Evolutionary conservation across 2,329 filamentous ascomycete species (phyloP).

Genomic region (Alternaria conjuncta): DNA sequence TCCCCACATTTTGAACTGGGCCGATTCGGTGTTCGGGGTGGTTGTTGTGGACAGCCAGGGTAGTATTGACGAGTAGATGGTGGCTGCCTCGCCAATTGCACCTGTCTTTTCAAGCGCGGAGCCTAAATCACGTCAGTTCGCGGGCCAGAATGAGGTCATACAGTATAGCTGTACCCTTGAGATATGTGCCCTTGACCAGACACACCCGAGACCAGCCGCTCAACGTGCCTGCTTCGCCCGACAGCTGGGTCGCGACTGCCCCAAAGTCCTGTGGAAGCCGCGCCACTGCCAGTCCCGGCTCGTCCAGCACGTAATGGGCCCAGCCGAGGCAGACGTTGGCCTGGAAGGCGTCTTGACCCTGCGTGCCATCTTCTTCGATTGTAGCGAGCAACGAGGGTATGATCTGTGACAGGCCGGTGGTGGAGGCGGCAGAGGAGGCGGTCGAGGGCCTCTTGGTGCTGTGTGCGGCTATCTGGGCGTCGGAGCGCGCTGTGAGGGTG

Average conservation of each 20-base stretch:
- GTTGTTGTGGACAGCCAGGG: conserved; percentile 66
- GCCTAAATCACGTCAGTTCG: conserved; percentile 43
- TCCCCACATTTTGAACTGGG: conserved; percentile 76
- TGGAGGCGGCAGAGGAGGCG: conserved; percentile 47
- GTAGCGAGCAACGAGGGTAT: conserved; percentile 51
- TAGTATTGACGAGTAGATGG: conserved; percentile 70
- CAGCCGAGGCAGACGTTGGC: conserved; percentile 83
- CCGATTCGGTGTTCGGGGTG: conserved; percentile 55
- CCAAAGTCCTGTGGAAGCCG: conserved; percentile 69
- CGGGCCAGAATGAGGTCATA: not conserved
- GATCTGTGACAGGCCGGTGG: conserved; percentile 37
- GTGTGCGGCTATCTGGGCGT: conserved; percentile 55
- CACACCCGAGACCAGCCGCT: conserved; percentile 84
- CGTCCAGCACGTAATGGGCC: conserved; percentile 79
- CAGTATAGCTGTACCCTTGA: conserved; percentile 65
- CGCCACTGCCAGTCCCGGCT: conserved; percentile 67
- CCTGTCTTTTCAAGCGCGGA: conserved; percentile 54
- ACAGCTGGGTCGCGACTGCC: conserved; percentile 30
- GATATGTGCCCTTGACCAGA: conserved; percentile 77
- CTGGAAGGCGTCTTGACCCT: conserved; percentile 69
- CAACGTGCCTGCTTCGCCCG: conserved; percentile 48
- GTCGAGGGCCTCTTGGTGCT: conserved; percentile 51
- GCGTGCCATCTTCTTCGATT: conserved; percentile 49
- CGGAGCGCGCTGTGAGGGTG: conserved; percentile 55
- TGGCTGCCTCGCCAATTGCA: conserved; percentile 64